A percentile compares a stretch with the other conserved stretches of the same genome.
phyloP scores from a whole-genome alignment of 257 asterid species.

The Forsythia viridissima region DNA sequence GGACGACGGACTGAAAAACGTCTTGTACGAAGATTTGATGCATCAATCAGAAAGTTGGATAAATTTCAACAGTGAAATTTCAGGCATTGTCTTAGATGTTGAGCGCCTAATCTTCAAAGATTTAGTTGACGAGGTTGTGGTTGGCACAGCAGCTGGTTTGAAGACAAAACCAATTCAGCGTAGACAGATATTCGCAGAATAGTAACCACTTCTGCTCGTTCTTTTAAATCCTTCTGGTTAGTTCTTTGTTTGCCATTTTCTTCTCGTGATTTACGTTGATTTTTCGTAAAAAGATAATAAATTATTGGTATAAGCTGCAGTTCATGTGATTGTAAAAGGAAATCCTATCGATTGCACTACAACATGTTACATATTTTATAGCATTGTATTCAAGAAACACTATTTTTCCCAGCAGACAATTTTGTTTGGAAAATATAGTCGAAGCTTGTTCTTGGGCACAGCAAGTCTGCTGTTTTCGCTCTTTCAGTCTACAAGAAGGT shows the following conservation, averaged over 20 bases:
- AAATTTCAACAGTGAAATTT: slow-evolving; percentile 46
- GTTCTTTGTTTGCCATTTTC: not conserved
- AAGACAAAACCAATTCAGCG: slow-evolving; percentile 46
- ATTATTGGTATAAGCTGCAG: not conserved
- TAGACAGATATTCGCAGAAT: slow-evolving; percentile 48
- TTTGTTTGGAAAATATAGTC: not conserved
- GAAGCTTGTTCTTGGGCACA: not conserved
- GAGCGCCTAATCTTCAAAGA: slow-evolving; percentile 86
- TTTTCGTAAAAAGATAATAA: not conserved
- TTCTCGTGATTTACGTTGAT: not conserved
- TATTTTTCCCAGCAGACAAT: not conserved
- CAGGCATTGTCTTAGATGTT: slow-evolving; percentile 75
- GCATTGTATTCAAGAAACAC: not conserved
- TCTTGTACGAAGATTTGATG: slow-evolving; percentile 64
- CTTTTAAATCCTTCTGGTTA: not conserved
- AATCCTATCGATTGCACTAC: not conserved
- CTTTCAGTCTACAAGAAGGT: no score
- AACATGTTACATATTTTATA: not conserved
- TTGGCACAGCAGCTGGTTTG: slow-evolving; percentile 55
- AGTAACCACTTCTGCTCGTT: not conserved
- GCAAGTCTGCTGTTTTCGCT: not conserved
- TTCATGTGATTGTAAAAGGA: not conserved
- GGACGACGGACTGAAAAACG: slow-evolving; percentile 56
- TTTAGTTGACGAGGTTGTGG: slow-evolving; percentile 73
- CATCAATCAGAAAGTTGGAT: slow-evolving; percentile 59